Percentiles rank a stretch among this genome's conserved stretches.
Evolutionary conservation across 208 protist genomes (phyloP).

Genomic region (Endotrypanum monterogeii): DNA sequence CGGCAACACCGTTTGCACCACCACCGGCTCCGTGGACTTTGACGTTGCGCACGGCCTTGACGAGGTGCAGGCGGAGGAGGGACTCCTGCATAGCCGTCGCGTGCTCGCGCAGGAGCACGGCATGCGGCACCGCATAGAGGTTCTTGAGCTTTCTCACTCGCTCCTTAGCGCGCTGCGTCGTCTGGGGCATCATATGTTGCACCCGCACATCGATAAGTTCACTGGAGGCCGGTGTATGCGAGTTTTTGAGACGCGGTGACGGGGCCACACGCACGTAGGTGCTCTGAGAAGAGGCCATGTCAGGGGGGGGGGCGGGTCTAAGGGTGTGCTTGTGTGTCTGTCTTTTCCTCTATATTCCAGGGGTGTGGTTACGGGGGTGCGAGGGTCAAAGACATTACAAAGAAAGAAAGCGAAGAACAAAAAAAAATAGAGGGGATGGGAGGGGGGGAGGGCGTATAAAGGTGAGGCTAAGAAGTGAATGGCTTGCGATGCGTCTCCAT

Average conservation of each 20-base stretch:
- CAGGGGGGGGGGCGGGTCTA: no score
- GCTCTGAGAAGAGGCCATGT: constrained; percentile 6
- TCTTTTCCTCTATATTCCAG: not conserved
- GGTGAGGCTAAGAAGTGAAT: no score
- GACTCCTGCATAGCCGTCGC: constrained; percentile 25
- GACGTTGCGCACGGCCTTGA: constrained; percentile 83
- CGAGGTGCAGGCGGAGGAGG: constrained; percentile 52
- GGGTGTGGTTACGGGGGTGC: constrained; percentile 4
- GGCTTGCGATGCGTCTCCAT: not conserved
- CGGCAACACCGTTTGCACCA: constrained; percentile 25
- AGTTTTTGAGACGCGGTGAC: constrained; percentile 27
- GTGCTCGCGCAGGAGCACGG: constrained; percentile 38
- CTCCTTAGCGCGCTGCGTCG: constrained; percentile 43
- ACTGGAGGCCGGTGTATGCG: constrained; percentile 25
- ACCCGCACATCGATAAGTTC: constrained; percentile 48
- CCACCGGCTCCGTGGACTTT: constrained; percentile 33
- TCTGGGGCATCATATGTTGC: constrained; percentile 50
- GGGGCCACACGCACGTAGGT: constrained; percentile 33
- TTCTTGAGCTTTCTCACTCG: constrained; percentile 64
- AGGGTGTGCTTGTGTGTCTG: not conserved
- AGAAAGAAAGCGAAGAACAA: not conserved
- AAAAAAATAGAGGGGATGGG: not conserved
- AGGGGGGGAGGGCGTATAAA: no score
- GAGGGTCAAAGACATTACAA: not conserved
- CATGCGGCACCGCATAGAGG: constrained; percentile 43